Percentiles rank a stretch among this genome's conserved stretches.
phyloP scores from a whole-genome alignment of 192 early-diverging fungal genomes.

The Thamnidium elegans region DNA sequence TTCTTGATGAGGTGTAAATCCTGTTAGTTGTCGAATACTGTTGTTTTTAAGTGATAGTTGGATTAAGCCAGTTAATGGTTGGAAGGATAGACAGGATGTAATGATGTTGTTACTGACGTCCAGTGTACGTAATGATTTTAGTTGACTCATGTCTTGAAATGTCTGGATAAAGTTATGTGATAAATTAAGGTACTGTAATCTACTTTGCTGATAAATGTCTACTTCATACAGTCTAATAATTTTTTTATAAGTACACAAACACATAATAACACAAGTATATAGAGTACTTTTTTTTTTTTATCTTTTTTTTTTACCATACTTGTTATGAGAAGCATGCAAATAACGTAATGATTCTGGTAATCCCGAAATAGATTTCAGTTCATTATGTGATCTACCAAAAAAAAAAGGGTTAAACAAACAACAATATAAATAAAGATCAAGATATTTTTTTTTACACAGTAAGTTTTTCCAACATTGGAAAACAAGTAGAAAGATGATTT shows the following conservation, averaged over 20 bases:
- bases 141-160: conserved; percentile 23
- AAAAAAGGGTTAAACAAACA: neutral
- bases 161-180: conserved; percentile 42
- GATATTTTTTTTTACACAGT: neutral
- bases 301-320: neutral
- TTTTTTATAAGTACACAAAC: neutral
- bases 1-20: neutral
- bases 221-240: conserved; percentile 29
- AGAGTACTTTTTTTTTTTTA: too few species aligned
- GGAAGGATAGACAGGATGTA: conserved; percentile 32
- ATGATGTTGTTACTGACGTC: conserved; percentile 43
- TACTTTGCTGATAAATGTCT: conserved; percentile 32
- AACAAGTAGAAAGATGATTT: neutral
- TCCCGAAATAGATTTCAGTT: conserved; percentile 12
- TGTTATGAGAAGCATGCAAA: conserved; percentile 22
- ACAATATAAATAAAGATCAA: neutral
- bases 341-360: conserved; percentile 21
- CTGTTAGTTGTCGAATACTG: conserved; percentile 20
- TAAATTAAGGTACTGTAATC: conserved; percentile 42
- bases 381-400: conserved; percentile 34
- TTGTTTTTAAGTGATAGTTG: conserved; percentile 40
- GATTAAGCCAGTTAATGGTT: conserved; percentile 37
- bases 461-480: conserved; percentile 5
- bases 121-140: conserved; percentile 31
- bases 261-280: too few species aligned